Base-by-base conservation (phyloP, 192 early-diverging fungal genomes). In the Entrophospora sp. region DNA sequence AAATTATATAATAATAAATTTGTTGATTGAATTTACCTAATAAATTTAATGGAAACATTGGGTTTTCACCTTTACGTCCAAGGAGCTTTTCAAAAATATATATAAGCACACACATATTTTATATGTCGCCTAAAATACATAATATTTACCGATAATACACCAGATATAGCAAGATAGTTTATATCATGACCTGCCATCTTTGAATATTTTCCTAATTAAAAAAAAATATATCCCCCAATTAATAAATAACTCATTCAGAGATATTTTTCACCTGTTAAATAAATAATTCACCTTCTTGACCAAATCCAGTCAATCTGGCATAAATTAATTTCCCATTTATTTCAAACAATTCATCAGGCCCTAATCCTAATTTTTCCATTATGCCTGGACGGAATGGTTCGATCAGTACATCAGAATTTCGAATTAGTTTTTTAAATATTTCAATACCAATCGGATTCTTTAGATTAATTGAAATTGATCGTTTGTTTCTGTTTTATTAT, bases 371-470 rank as follows among this genome's bases (percentile, higher is more conserved):
- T 14, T 72, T 72, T 53, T 88, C 87, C 81, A 88, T 76, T 13
- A 88, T 84, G 25, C 87, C 87, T 13, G 87, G 83, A 14, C 87
- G 74, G 61, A 84, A 88, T 14, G 87, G 83, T 27, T 88, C 87
- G 14, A 88, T 67, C 13, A 88, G 59, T 13, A 88, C 76, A 68
- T 88, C 87, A 22, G 78, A 71, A 36, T 74, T 72, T 16, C 61
- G 61, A n/a, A 77, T 66, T 14, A 88, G 45, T 0, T 69, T 59
- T 53, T 71, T 72, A 14, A 83, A 56, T 8, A 79, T 28, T 31
- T 77, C 73, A n/a, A 74, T 74, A 1, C 81, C 78, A 1, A 68
- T 60, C 2, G 75, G 59, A 2, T 67, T 70, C 68, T 86, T 85
- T 61, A 88, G 66, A 64, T 88, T 76, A 27, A 88, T 66, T 25